phyloP scores from a whole-genome alignment of 2,329 filamentous ascomycete species.

The Acephala macrosclerotiorum region DNA sequence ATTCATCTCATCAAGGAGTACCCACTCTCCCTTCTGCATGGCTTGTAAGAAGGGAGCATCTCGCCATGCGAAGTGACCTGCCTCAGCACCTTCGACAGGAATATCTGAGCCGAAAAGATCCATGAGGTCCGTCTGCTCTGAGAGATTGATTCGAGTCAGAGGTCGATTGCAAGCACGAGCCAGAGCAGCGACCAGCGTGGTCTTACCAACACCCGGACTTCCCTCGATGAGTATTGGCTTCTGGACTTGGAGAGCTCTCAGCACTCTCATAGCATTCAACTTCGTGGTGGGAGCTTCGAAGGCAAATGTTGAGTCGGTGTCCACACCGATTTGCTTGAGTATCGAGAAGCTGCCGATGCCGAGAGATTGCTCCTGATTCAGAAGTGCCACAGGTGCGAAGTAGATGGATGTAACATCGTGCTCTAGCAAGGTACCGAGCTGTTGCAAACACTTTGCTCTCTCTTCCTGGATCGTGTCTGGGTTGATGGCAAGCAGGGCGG shows the following conservation, averaged over 20 bases:
- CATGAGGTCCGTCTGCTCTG: conserved; percentile 97
- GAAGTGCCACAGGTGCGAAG: conserved; percentile 65
- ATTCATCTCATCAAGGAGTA: conserved; percentile 98
- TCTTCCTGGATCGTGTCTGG: conserved; percentile 74
- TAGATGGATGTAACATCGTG: conserved; percentile 72
- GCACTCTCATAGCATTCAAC: conserved; percentile 87
- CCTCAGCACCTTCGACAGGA: conserved; percentile 88
- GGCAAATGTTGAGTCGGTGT: conserved; percentile 69
- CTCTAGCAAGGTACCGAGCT: conserved; percentile 72
- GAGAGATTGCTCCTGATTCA: conserved; percentile 60
- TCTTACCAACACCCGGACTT: conserved; percentile 98
- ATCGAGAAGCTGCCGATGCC: conserved; percentile 80
- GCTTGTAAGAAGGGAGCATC: conserved; percentile 95
- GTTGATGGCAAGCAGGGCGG: conserved; percentile 80
- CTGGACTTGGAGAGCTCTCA: conserved; percentile 84
- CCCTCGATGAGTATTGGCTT: conserved; percentile 96
- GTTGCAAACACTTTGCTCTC: conserved; percentile 74
- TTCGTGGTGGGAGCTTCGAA: conserved; percentile 91
- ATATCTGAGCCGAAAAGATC: conserved; percentile 97
- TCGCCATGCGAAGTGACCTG: conserved; percentile 92
- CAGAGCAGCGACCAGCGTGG: conserved; percentile 86
- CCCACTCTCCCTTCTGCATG: conserved; percentile 97
- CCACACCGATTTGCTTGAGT: conserved; percentile 55
- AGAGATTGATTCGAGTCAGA: conserved; percentile 93
- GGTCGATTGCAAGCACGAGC: conserved; percentile 81